phyloP scores from a whole-genome alignment of 257 asterid species.

The Solanum arcanum region DNA sequence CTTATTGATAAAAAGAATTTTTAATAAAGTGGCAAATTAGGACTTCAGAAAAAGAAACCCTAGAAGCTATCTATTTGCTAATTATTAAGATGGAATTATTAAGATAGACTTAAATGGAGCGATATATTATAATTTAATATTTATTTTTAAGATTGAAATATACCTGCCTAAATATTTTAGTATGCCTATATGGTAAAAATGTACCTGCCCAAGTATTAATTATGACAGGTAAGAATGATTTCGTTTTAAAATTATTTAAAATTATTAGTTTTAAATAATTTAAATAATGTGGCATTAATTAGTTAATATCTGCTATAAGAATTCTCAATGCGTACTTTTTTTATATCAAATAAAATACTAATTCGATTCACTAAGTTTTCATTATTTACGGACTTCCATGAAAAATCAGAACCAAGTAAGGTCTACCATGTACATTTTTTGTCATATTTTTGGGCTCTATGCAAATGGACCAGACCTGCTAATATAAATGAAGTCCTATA shows the following conservation, averaged over 20 bases:
- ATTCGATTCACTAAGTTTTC: neutral
- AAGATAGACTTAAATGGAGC: neutral
- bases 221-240: neutral
- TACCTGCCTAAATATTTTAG: too few relatives aligned
- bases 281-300: neutral
- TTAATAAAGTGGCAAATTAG: neutral
- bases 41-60: neutral
- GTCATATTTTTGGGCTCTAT: neutral
- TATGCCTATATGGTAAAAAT: too few relatives aligned
- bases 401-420: neutral
- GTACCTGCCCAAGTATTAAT: too few relatives aligned
- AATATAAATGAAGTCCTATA: too few relatives aligned
- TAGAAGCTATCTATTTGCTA: neutral
- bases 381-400: neutral
- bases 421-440: neutral
- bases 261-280: too few relatives aligned
- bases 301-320: neutral
- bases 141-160: too few relatives aligned
- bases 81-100: neutral
- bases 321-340: too few relatives aligned
- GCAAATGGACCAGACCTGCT: neutral
- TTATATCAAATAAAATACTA: too few relatives aligned
- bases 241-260: too few relatives aligned
- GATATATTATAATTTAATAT: too few relatives aligned
- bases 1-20: neutral